Percentiles rank a stretch among this genome's conserved stretches.
phyloP scores from a whole-genome alignment of 805 yeast genomes.

The Candida tallmaniae region DNA sequence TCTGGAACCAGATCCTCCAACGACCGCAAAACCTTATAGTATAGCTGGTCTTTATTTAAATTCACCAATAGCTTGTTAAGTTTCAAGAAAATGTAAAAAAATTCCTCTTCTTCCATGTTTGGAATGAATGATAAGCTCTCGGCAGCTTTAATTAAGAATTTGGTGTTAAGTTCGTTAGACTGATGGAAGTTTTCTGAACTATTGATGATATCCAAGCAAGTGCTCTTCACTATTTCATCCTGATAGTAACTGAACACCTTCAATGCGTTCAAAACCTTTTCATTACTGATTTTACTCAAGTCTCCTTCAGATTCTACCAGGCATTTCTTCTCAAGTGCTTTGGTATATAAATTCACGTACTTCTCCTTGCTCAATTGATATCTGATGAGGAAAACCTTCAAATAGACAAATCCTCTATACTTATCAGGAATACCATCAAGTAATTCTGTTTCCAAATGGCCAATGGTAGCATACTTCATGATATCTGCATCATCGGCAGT shows the following conservation, averaged over 20 bases:
- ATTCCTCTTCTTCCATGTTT: conserved; percentile 19
- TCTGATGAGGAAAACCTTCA: conserved; percentile 27
- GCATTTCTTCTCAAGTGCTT: conserved; percentile 14
- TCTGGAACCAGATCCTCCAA: conserved; percentile 29
- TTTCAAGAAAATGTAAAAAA: conserved; percentile 30
- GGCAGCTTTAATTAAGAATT: conserved; percentile 16
- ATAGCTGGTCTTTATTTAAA: conserved; percentile 29
- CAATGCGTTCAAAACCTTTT: conserved; percentile 20
- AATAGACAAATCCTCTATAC: conserved; percentile 28
- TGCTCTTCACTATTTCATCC: conserved; percentile 15
- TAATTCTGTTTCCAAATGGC: conserved; percentile 19
- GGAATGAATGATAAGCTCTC: conserved; percentile 16
- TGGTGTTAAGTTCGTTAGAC: conserved; percentile 12
- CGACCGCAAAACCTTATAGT: conserved; percentile 31
- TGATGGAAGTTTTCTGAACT: conserved; percentile 2
- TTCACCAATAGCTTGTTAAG: conserved; percentile 22
- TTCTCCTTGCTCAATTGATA: conserved; percentile 26
- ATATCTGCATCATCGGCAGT: conserved; percentile 8
- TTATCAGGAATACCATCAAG: conserved; percentile 26
- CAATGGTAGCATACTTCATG: conserved; percentile 4
- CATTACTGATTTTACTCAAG: conserved; percentile 13
- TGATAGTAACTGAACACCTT: conserved; percentile 29
- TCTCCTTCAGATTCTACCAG: conserved; percentile 10
- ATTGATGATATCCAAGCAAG: conserved; percentile 6
- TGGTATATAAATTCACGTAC: conserved; percentile 25